These are phyloP conservation scores for Pythium volutum DNA, from an alignment of 352 stramenopile species.

Conservation along the genomic window DNA sequence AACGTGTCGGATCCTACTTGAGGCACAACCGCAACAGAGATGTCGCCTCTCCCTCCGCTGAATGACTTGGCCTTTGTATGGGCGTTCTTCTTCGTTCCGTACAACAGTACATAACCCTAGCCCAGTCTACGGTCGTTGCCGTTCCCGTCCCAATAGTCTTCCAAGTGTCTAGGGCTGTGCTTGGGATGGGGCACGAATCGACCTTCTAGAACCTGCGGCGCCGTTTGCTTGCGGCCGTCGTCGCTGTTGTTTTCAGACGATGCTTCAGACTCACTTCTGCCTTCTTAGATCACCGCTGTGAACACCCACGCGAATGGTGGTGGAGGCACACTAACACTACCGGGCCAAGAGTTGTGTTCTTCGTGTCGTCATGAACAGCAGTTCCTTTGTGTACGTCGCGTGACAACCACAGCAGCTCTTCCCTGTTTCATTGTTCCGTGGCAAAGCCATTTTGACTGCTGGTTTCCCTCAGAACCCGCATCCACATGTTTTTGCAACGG, in stretches of 20 bases:
- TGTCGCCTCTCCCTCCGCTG: constrained; percentile 9
- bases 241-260: not conserved
- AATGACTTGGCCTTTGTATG: constrained; percentile 22
- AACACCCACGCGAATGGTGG: too few relatives aligned
- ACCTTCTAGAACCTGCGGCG: constrained; percentile 9
- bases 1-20: constrained; percentile 29
- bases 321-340: not conserved
- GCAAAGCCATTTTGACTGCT: not conserved
- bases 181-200: constrained; percentile 5
- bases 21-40: constrained; percentile 27
- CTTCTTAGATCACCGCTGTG: too few relatives aligned
- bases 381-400: constrained; percentile 1
- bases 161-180: not conserved
- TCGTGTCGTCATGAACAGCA: not conserved
- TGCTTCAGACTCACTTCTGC: too few relatives aligned
- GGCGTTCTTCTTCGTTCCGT: constrained; percentile 22
- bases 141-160: not conserved
- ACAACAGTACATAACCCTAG: constrained; percentile 19
- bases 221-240: not conserved
- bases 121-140: constrained; percentile 3
- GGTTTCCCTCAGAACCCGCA: not conserved
- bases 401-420: not conserved
- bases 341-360: not conserved
- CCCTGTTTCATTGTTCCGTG: constrained; percentile 19
- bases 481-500: constrained; percentile 9